phyloP scores from a whole-genome alignment of 164 flowering plant species.

The Sextonia rubra region DNA sequence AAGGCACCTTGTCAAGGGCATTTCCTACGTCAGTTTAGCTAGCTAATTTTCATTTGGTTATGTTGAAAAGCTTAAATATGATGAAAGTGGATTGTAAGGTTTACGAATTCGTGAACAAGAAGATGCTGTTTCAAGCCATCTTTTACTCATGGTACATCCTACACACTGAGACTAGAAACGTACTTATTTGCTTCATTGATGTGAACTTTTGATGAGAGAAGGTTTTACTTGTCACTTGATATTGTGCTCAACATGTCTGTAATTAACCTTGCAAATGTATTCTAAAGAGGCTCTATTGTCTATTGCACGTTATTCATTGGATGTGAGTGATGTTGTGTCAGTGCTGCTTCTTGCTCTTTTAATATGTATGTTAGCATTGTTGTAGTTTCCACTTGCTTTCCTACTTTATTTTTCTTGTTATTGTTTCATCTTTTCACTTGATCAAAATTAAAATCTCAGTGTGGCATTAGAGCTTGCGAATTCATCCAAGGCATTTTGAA shows the following conservation, averaged over 20 bases:
- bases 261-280: background rate
- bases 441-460: too few relatives aligned
- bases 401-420: too few relatives aligned
- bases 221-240: background rate
- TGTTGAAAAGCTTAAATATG: conserved; percentile 3
- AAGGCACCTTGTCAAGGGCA: conserved; percentile 88
- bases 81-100: conserved; percentile 40
- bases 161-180: background rate
- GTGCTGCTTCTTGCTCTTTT: too few relatives aligned
- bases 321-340: too few relatives aligned
- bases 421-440: too few relatives aligned
- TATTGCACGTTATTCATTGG: too few relatives aligned
- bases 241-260: background rate
- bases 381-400: too few relatives aligned
- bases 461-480: too few relatives aligned
- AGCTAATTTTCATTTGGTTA: background rate
- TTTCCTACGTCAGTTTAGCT: background rate
- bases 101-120: conserved; percentile 88
- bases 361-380: too few relatives aligned
- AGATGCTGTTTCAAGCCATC: conserved; percentile 73
- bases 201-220: background rate
- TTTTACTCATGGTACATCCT: conserved; percentile 54
- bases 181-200: background rate
- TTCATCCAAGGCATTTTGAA: too few relatives aligned
- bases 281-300: background rate